phyloP scores from a whole-genome alignment of 2,329 filamentous ascomycete genomes.

The Aspergillus sergii region DNA sequence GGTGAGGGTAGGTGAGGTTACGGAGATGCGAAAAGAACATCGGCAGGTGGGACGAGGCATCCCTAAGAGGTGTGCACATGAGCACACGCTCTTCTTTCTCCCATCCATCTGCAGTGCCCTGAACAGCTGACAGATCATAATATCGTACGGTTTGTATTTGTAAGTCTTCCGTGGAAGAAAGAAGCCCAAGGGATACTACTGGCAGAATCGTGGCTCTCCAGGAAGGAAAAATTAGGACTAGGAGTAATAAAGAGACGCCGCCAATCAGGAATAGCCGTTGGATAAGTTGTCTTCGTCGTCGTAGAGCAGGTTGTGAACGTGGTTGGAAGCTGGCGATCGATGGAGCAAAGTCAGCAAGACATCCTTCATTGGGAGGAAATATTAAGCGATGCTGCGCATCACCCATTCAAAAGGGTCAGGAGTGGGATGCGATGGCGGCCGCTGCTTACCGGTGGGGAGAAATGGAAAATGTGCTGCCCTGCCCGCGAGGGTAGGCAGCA shows the following conservation, averaged over 20 bases:
- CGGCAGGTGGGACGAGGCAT: constrained; percentile 85
- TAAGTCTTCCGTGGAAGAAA: constrained; percentile 68
- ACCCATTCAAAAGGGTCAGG: background rate
- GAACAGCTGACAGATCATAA: constrained; percentile 89
- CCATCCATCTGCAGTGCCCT: constrained; percentile 91
- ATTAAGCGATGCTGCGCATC: background rate
- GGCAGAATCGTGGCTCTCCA: constrained; percentile 65
- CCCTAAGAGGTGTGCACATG: constrained; percentile 89
- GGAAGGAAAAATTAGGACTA: constrained; percentile 76
- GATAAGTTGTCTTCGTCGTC: constrained; percentile 73
- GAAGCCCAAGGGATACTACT: constrained; percentile 68
- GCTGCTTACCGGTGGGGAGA: constrained; percentile 79
- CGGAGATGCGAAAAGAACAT: constrained; percentile 99
- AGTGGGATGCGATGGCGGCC: background rate
- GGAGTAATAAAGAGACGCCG: constrained; percentile 59
- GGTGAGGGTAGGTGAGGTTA: constrained; percentile 96
- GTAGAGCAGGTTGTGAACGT: constrained; percentile 71
- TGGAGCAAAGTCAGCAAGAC: background rate
- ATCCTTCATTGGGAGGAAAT: background rate
- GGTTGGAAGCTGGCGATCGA: constrained; percentile 72
- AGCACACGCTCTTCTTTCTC: constrained; percentile 94
- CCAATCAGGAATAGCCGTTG: constrained; percentile 65
- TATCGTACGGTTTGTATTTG: constrained; percentile 95
- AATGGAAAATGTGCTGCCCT: constrained; percentile 75
- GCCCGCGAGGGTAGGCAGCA: constrained; percentile 68